phyloP scores from a whole-genome alignment of 306 rosid species.

The Prunus salicina region DNA sequence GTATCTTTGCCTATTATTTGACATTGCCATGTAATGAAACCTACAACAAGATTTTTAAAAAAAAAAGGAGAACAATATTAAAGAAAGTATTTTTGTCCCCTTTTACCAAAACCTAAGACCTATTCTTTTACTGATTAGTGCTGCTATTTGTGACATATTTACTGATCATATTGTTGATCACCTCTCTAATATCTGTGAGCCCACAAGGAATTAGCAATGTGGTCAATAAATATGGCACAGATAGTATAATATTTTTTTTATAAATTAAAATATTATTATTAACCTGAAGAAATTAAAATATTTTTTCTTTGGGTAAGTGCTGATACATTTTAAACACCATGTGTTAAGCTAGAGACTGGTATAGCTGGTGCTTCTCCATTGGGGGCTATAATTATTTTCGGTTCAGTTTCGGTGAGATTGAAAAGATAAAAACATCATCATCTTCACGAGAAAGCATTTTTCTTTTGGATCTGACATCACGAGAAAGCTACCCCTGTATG shows the following conservation, averaged over 20 bases:
- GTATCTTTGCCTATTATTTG: constrained; percentile 59
- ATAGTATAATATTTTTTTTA: too few species aligned
- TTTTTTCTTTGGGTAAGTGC: too few species aligned
- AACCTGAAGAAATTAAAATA: too few species aligned
- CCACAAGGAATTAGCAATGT: fast-evolving
- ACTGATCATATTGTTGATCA: fast-evolving
- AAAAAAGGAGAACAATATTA: too few species aligned
- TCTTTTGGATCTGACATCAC: background rate
- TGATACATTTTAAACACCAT: too few species aligned
- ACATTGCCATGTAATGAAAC: constrained; percentile 66
- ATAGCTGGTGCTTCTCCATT: background rate
- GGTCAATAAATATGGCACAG: fast-evolving
- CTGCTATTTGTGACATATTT: too few species aligned
- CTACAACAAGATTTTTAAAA: constrained; percentile 17
- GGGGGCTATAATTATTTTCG: background rate
- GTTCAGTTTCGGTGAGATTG: background rate
- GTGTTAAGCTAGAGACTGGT: too few species aligned
- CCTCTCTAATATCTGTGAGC: too few species aligned
- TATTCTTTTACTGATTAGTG: fast-evolving
- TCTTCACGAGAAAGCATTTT: constrained; percentile 5
- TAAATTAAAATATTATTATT: too few species aligned
- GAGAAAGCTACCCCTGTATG: background rate
- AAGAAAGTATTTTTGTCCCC: too few species aligned
- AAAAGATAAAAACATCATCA: background rate
- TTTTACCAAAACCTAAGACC: too few species aligned